phyloP scores from a whole-genome alignment of 495 filamentous ascomycete genomes.

The Neurospora sp. region DNA sequence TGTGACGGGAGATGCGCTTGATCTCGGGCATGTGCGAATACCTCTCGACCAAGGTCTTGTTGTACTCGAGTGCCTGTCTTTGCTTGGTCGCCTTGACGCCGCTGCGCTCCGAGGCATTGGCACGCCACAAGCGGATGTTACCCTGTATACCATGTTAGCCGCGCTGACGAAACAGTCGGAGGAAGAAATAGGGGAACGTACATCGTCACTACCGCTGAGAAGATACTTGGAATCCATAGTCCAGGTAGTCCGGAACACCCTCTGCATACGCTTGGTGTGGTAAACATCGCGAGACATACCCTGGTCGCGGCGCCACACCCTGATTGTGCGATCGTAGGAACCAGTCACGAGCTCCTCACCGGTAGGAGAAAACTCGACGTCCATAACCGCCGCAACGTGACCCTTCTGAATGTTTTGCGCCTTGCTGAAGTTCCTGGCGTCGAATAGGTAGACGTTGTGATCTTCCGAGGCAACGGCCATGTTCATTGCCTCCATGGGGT shows the following conservation, averaged over 20 bases:
- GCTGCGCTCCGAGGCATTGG: slow-evolving; percentile 73
- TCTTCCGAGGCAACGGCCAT: slow-evolving; percentile 32
- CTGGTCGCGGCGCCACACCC: slow-evolving; percentile 68
- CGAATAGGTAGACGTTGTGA: slow-evolving; percentile 39
- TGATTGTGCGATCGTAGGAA: slow-evolving; percentile 50
- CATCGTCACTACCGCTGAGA: slow-evolving; percentile 76
- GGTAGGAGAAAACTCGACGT: slow-evolving; percentile 89
- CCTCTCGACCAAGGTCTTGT: slow-evolving; percentile 69
- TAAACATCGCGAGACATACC: slow-evolving; percentile 91
- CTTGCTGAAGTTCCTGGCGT: slow-evolving; percentile 40
- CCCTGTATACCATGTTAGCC: slow-evolving; percentile 31
- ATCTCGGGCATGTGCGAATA: slow-evolving; percentile 97
- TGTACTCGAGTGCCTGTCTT: slow-evolving; percentile 82
- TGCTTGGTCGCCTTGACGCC: slow-evolving; percentile 79
- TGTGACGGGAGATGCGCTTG: slow-evolving; percentile 75
- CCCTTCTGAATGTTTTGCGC: slow-evolving; percentile 78
- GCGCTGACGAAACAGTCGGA: not conserved
- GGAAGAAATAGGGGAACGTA: not conserved
- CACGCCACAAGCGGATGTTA: slow-evolving; percentile 85
- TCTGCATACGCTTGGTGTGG: slow-evolving; percentile 96
- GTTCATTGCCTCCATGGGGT: slow-evolving; percentile 59
- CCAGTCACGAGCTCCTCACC: slow-evolving; percentile 89
- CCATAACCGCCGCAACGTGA: slow-evolving; percentile 94
- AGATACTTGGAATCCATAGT: slow-evolving; percentile 84
- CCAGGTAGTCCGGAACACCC: slow-evolving; percentile 65